Base-by-base conservation (phyloP, 768 basidiomycete genomes). In the Tricholoma saponaceum region DNA sequence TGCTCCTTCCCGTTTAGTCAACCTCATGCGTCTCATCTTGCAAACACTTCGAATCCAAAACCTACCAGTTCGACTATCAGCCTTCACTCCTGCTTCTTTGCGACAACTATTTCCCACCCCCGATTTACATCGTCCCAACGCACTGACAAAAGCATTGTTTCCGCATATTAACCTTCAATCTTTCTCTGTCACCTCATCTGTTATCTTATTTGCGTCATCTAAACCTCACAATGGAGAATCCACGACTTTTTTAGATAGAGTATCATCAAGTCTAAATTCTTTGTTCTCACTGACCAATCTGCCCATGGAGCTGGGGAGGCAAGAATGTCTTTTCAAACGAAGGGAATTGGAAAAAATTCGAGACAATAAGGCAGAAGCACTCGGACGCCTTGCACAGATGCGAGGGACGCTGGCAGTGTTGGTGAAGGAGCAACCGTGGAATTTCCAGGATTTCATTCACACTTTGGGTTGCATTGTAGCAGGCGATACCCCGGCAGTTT, bases 271-370 rank as follows among this genome's bases (percentile, higher is more conserved):
- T 16, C 60, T 64, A n/a, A 59, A 62, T 16, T 60, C 67, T 35
- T 41, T 69, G 23, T 52, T 66, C n/a, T 61, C 66, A 13, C 56
- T 71, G 35, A 58, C 74, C 33, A 73, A 71, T 22, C 74, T 84
- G 20, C 92, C 91, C 0, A 69, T 90, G 26, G 76, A 81, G 50
- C 77, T 92, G 23, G 75, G 83, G 1, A 75, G 80, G 16, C 84
- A 88, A 56, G 92, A 95, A 69, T 89, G 88, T 65, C 71, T 69
- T 22, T 70, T 79, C 56, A 88, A 87, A 60, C 80, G 83, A 14
- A 74, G 73, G 44, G 76, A 79, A 47, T 76, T 94, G 14, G 81
- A 88, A 58, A 78, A 69, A 25, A 75, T 90, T 2, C 80, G 91
- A 12, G 82, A 95, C 62, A 78, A 83, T 61, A 78, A 84, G 4